Base-by-base conservation (phyloP, 306 rosid species). In the Quercus suber region DNA sequence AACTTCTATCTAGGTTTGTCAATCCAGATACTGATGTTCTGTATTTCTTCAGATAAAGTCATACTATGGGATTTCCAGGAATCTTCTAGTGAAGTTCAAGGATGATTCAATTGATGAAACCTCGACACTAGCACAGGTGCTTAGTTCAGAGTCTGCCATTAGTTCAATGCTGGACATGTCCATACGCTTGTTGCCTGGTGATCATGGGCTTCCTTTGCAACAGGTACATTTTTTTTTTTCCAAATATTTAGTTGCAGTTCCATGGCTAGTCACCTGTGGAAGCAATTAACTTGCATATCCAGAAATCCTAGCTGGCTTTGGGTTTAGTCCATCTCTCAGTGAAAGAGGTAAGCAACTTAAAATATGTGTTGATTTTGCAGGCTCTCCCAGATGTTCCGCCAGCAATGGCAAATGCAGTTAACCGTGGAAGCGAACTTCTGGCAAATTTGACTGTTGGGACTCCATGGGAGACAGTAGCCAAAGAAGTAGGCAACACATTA, bases 161-260 rank as follows among this genome's bases (percentile, higher is more conserved):
- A 88, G 99, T 87, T 90, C 96, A 65, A 87, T 84, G 90, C 95
- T 95, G 53, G 99, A 95, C 88, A 95, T 95, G 99, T 95, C 99
- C 41, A 92, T 89, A 69, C 96, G 98, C 73, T 84, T 84, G 76
- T 82, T 95, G 74, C 88, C 98, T 18, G 99, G 99, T 82, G 97
- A 92, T 88, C 99, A 95, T 0, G 94, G 90, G 65, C 94, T 92
- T 82, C 99, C 99, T 61, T 84, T 95, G 89, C 98, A 89, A 77
- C 98, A 95, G 99, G 99, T 94, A 83, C 43, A 8, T 41, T 41
- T 41, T 49, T 45, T 76, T 76, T 59, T 1, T 67, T 15, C 53
- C 73, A 65, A 51, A 31, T 23, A 6, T 53, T 27, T 82, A 23
- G 56, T 55, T 4, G 67, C 2, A 60, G 6, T 33, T 19, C 6